Evolutionary conservation across 768 basidiomycete species (phyloP).

Genomic region (Tremella fuciformis): DNA sequence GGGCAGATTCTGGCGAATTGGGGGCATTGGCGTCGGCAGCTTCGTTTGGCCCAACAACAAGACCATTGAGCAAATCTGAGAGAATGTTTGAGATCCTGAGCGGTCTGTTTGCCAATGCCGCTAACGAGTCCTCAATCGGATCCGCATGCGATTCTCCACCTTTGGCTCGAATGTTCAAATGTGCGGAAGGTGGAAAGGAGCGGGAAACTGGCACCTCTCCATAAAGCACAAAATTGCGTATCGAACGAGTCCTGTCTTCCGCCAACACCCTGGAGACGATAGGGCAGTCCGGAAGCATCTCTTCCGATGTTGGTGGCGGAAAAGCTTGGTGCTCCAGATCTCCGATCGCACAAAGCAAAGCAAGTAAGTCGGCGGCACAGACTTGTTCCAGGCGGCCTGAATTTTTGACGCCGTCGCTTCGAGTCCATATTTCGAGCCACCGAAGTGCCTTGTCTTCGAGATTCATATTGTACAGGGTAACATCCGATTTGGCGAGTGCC

Average conservation of each 20-base stretch:
- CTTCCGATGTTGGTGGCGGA: background rate
- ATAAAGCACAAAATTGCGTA: slow-evolving; percentile 68
- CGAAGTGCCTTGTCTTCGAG: slow-evolving; percentile 79
- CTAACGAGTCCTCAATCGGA: slow-evolving; percentile 5
- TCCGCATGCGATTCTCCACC: too few species aligned
- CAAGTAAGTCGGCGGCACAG: slow-evolving; percentile 61
- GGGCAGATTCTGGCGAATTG: slow-evolving; percentile 61
- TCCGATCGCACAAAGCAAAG: slow-evolving; percentile 65
- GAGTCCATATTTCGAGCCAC: slow-evolving; percentile 76
- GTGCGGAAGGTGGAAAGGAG: background rate
- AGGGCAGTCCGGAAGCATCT: slow-evolving; percentile 67
- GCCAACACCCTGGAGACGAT: slow-evolving; percentile 64
- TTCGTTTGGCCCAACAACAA: slow-evolving; percentile 57
- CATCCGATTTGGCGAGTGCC: slow-evolving; percentile 71
- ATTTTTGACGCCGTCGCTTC: slow-evolving; percentile 55
- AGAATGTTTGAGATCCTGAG: slow-evolving; percentile 60
- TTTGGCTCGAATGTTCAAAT: background rate
- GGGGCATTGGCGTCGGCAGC: slow-evolving; percentile 36
- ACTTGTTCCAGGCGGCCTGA: slow-evolving; percentile 58
- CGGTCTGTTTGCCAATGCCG: slow-evolving; percentile 21
- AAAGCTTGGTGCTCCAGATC: slow-evolving; percentile 58
- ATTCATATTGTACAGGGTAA: slow-evolving; percentile 74
- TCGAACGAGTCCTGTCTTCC: slow-evolving; percentile 60
- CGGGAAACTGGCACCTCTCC: slow-evolving; percentile 58
- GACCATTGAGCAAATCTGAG: slow-evolving; percentile 61